Conservation (phyloP, 148 eudicot genomes). For the Talinum fruticosum region DNA sequence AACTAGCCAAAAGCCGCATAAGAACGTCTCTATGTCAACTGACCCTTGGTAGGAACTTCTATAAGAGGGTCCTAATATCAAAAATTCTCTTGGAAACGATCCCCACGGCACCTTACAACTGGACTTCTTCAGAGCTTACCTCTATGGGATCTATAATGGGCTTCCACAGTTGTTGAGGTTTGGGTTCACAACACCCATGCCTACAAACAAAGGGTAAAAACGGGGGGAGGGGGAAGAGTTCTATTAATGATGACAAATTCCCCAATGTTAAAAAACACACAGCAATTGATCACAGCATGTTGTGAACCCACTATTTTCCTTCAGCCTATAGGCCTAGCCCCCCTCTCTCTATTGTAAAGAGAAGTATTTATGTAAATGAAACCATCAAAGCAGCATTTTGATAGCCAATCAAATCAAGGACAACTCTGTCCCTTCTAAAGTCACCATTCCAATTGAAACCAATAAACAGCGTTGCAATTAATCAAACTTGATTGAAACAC, state of each 20-base stretch:
- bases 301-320: neutral
- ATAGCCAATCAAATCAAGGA: neutral
- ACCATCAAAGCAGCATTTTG: neutral
- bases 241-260: neutral
- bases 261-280: neutral
- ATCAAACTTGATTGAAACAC: neutral
- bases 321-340: neutral
- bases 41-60: no score
- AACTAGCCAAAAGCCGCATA: no score
- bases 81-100: neutral
- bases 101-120: neutral
- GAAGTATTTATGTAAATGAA: no score
- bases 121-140: no score
- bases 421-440: neutral
- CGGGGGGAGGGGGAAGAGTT: no score
- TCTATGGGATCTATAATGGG: neutral
- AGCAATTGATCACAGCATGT: neutral
- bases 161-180: no score
- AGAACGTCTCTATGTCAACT: no score
- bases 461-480: neutral
- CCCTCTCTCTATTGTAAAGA: neutral
- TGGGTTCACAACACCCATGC: no score
- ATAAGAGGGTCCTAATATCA: no score
- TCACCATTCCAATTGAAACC: neutral
- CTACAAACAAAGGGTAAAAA: no score